Evolutionary conservation across 2,329 filamentous ascomycete species (phyloP).

Genomic region (Ophiostoma triangulosporum): DNA sequence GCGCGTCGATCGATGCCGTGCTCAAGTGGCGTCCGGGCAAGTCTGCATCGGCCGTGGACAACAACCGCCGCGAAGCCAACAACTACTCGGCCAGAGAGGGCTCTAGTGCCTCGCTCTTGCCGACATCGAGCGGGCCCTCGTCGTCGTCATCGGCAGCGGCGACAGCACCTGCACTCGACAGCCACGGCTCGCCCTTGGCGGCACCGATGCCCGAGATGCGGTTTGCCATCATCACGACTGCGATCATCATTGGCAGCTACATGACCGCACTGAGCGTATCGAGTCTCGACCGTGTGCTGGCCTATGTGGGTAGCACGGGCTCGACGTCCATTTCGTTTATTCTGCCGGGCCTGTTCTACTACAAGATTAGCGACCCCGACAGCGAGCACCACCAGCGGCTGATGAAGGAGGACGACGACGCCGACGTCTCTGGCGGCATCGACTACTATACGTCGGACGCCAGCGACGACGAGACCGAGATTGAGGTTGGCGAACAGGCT

Average conservation of each 20-base stretch:
- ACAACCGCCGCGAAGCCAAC: neutral
- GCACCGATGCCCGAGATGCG: slow-evolving; percentile 69
- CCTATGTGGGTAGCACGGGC: slow-evolving; percentile 89
- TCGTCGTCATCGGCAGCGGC: slow-evolving; percentile 15
- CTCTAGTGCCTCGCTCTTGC: slow-evolving; percentile 30
- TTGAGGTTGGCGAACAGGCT: slow-evolving; percentile 19
- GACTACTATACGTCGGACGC: slow-evolving; percentile 22
- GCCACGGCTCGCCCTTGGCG: slow-evolving; percentile 35
- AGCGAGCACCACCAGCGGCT: slow-evolving; percentile 75
- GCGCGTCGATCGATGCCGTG: slow-evolving; percentile 91
- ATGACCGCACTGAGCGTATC: slow-evolving; percentile 81
- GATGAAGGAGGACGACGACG: slow-evolving; percentile 82
- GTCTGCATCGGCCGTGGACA: neutral
- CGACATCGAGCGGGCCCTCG: slow-evolving; percentile 18
- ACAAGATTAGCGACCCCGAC: slow-evolving; percentile 89
- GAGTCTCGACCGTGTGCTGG: slow-evolving; percentile 78
- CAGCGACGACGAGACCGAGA: slow-evolving; percentile 29
- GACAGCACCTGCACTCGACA: slow-evolving; percentile 22
- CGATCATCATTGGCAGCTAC: slow-evolving; percentile 75
- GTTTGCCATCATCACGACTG: slow-evolving; percentile 79
- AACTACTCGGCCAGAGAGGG: slow-evolving; percentile 26
- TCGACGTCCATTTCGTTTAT: slow-evolving; percentile 96
- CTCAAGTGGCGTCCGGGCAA: slow-evolving; percentile 68
- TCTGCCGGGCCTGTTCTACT: slow-evolving; percentile 90
- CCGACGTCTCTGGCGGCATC: slow-evolving; percentile 36